Base-by-base conservation (phyloP, 257 asterid species). In the Cynanchum wilfordii region DNA sequence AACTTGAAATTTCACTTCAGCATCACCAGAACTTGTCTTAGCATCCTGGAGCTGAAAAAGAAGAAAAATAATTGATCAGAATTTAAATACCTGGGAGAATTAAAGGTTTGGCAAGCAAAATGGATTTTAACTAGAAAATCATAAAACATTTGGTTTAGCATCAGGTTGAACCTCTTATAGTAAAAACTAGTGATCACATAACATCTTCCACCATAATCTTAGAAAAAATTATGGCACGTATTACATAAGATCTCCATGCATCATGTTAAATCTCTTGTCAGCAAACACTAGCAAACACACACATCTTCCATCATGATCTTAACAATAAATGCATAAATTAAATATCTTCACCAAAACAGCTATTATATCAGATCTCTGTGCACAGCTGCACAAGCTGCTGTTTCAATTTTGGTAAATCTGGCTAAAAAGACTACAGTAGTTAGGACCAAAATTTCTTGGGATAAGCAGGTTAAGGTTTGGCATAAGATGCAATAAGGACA, bases 1-100 rank as follows among this genome's bases (percentile, higher is more conserved):
- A 74, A 90, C 97, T 84, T 89, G 95, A 82, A 90, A 90, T 78
- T 90, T 90, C 76, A 90, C 87, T 81, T 89, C 97, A 38, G 90
- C 71, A 85, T 89, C 90, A 69, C 93, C 91, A 15, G 87, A 70
- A 74, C 91, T 74, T 57, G 89, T 83, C 74, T 66, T 78, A 29
- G 88, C 63, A 66, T 89, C 93, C 71, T 86, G 96, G 78, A 90
- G 90, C 94, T 87, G 90, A 76, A 40, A 59, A 75, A 42, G 25
- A n/a, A 60, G 24, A 60, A 60, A 60, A 15, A 42, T 30, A 60
- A 29, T n/a, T 15, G 67, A 17, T 60, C 11, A 60, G 67, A 60
- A 13, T 13, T 30, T 30, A 29, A 60, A 7, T 2, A 29, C 6
- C 22, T 5, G 36, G 66, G 19, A 22, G 30, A 57, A 57, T 2